Base-by-base conservation (phyloP, 139 green algal genomes). In the Nannochloris sp. region DNA sequence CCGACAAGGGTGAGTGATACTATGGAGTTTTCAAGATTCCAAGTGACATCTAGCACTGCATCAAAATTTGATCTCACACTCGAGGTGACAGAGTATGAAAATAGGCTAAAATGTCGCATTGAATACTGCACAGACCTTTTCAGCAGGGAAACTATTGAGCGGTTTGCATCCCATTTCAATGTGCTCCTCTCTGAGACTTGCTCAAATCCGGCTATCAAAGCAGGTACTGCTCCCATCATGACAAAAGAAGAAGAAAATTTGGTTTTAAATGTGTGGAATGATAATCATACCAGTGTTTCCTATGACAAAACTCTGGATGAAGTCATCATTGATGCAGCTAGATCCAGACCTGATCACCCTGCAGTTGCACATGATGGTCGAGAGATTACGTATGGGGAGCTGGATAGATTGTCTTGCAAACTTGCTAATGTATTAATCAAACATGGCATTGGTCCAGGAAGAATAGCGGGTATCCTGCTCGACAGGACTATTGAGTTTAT, bases 401-500 rank as follows among this genome's bases (percentile, higher is more conserved):
- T 64, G 16, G 25, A 49, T 18, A n/a, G 24, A 19, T 19, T 18
- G 29, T 36, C 25, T 3, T n/a, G 15, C 11, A 23, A 15, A 1
- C 24, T 48, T 21, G 19, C 68, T 14, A 37, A 71, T 36, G 59
- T 56, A 1, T 61, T 57, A 14, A 12, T 31, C 1, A 59, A 57
- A 15, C 50, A 69, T 36, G 29, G 72, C 4, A 23, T 68, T 1
- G 60, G 19, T 0, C 31, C 70, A 18, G 29, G 70, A 1, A 57
- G 9, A 14, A 21, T 67, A 12, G 36, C 73, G 0, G 79, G 62
- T 29, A 29, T 86, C 10, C 21, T 75, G 23, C 24, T 81, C 44
- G 69, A 80, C 14, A 68, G 74, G 21, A 73, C 31, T 3, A 36
- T 68, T 3, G 73, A 79, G 15, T 48, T 86, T 51, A 37, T 78